Evolutionary conservation across 306 rosid species (phyloP).

Genomic region (Dryas alaskensis): DNA sequence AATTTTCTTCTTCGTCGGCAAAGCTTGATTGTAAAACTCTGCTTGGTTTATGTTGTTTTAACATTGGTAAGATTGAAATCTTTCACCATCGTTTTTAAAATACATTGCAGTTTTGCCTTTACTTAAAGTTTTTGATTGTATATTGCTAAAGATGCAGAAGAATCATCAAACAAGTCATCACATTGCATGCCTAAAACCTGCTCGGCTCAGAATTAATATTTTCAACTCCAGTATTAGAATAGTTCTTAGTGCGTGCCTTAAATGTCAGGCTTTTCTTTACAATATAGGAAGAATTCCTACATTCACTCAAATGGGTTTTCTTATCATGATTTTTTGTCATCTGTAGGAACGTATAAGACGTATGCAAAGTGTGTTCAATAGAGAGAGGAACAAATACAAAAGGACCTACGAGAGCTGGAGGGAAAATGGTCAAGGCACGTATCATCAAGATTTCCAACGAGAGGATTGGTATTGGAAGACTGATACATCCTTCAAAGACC

Average conservation of each 20-base stretch:
- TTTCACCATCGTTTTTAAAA: not conserved
- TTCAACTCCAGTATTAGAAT: not conserved
- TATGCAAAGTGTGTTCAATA: constrained; percentile 93
- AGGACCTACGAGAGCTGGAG: constrained; percentile 84
- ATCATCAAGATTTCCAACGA: constrained; percentile 78
- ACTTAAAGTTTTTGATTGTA: too few species aligned
- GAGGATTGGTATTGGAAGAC: constrained; percentile 99
- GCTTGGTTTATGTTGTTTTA: not conserved
- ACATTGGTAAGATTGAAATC: not conserved
- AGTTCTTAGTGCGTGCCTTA: not conserved
- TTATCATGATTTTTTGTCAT: constrained; percentile 9
- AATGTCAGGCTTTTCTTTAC: not conserved
- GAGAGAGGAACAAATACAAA: constrained; percentile 86
- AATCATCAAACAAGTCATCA: not conserved
- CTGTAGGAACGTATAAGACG: constrained; percentile 94
- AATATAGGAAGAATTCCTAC: not conserved
- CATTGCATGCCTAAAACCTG: not conserved
- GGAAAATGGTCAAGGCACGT: constrained; percentile 51
- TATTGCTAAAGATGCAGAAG: not conserved
- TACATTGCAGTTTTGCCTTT: not conserved
- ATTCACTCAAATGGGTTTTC: not conserved
- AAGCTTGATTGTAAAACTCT: not conserved
- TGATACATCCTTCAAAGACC: constrained; percentile 60
- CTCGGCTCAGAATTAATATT: not conserved
- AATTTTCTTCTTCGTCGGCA: not conserved